These are phyloP conservation scores for Didymellaceae sp. DNA, from an alignment of 2,329 filamentous ascomycete species.

Conservation along the genomic window DNA sequence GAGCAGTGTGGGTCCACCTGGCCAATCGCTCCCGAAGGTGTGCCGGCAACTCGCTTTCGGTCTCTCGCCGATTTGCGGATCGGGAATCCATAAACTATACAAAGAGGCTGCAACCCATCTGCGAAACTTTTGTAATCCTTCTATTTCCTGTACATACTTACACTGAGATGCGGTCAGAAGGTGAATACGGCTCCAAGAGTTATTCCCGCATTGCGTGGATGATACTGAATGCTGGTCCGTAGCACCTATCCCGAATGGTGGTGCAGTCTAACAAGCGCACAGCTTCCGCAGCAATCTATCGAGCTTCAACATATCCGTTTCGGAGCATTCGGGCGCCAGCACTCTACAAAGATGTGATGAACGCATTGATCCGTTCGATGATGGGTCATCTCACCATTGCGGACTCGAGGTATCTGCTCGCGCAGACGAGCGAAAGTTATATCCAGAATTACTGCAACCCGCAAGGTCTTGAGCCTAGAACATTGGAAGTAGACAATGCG, in stretches of 20 bases:
- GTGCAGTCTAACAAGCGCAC: neutral
- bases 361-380: conserved; percentile 25
- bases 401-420: conserved; percentile 26
- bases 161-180: neutral
- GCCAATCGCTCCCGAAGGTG: no score
- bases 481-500: conserved; percentile 9
- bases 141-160: neutral
- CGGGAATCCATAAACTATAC: no score
- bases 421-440: conserved; percentile 24
- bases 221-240: conserved; percentile 2
- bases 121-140: no score
- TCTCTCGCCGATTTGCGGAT: no score
- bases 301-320: conserved; percentile 28
- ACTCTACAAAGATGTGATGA: conserved; percentile 24
- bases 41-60: no score
- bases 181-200: conserved; percentile 30
- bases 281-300: conserved; percentile 21
- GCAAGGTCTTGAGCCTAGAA: conserved; percentile 15
- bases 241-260: neutral
- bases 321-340: conserved; percentile 17
- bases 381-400: conserved; percentile 26
- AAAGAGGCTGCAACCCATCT: no score
- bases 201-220: conserved; percentile 30
- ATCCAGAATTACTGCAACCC: conserved; percentile 23
- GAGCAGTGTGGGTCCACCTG: no score